Evolutionary conservation across 2,329 filamentous ascomycete genomes (phyloP).

Genomic region (Diaporthe sp.): DNA sequence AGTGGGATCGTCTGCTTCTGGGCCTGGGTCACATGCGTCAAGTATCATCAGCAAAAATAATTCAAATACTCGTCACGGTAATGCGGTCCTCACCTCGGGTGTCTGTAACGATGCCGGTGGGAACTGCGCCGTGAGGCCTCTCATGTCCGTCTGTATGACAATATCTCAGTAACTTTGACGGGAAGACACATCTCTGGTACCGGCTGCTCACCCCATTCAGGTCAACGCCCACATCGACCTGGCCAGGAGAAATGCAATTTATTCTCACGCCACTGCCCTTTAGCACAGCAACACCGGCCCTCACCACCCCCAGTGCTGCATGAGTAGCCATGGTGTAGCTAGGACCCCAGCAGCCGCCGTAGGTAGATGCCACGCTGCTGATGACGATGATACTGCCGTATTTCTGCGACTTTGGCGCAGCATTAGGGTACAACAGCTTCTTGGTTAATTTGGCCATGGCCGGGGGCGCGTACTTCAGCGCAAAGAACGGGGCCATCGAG

Average conservation of each 20-base stretch:
- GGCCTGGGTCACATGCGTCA: conserved; percentile 45
- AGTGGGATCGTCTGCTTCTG: conserved; percentile 68
- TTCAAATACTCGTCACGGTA: not conserved
- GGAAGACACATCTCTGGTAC: not conserved
- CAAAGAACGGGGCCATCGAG: conserved; percentile 74
- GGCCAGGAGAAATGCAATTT: conserved; percentile 63
- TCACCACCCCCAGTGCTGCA: conserved; percentile 72
- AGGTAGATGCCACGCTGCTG: conserved; percentile 68
- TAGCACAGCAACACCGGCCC: conserved; percentile 68
- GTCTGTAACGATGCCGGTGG: conserved; percentile 68
- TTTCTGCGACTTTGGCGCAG: conserved; percentile 70
- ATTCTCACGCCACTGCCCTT: conserved; percentile 72
- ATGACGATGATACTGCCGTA: conserved; percentile 76
- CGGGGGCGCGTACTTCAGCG: conserved; percentile 73
- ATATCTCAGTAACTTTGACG: not conserved
- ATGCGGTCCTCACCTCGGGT: conserved; percentile 52
- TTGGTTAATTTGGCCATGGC: conserved; percentile 73
- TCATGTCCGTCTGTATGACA: conserved; percentile 58
- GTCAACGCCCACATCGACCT: conserved; percentile 57
- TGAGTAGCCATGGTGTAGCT: conserved; percentile 73
- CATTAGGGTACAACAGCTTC: conserved; percentile 70
- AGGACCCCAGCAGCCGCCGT: conserved; percentile 72
- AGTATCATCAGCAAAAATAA: not conserved
- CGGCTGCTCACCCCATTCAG: conserved; percentile 56
- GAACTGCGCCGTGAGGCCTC: conserved; percentile 66